These are phyloP conservation scores for Crithidia thermophila DNA, from an alignment of 208 protist genomes.

Conservation along the genomic window DNA sequence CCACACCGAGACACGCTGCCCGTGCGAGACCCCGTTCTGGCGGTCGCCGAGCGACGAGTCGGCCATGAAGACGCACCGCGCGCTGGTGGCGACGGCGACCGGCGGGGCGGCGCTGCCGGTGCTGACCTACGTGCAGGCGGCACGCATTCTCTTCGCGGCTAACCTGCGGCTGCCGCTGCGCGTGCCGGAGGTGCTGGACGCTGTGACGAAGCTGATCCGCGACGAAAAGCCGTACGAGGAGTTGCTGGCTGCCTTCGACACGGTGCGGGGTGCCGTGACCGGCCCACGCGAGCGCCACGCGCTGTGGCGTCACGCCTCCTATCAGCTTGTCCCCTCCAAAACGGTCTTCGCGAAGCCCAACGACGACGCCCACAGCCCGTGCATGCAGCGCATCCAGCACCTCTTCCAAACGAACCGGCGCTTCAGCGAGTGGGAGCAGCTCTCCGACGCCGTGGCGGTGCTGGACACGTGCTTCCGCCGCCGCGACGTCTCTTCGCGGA, in stretches of 20 bases:
- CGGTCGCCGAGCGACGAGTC: slow-evolving; percentile 42
- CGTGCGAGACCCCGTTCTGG: slow-evolving; percentile 75
- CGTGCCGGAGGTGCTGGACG: slow-evolving; percentile 55
- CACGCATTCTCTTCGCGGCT: slow-evolving; percentile 62
- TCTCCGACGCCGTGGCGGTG: slow-evolving; percentile 67
- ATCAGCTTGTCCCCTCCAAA: slow-evolving; percentile 67
- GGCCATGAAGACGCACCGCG: slow-evolving; percentile 26
- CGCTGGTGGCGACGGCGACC: slow-evolving; percentile 17
- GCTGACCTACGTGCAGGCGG: slow-evolving; percentile 62
- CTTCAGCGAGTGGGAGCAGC: slow-evolving; percentile 72
- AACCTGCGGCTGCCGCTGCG: slow-evolving; percentile 65
- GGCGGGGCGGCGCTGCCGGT: slow-evolving; percentile 21
- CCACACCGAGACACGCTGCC: slow-evolving; percentile 67
- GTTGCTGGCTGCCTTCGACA: slow-evolving; percentile 80
- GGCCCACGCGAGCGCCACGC: slow-evolving; percentile 82
- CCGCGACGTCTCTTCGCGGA: slow-evolving; percentile 32
- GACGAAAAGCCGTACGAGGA: slow-evolving; percentile 73
- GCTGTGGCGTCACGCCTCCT: slow-evolving; percentile 85
- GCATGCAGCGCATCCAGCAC: slow-evolving; percentile 54
- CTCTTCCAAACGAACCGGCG: slow-evolving; percentile 53
- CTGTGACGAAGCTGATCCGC: slow-evolving; percentile 61
- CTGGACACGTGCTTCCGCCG: slow-evolving; percentile 76
- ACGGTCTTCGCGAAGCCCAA: slow-evolving; percentile 84
- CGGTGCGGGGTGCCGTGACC: slow-evolving; percentile 75
- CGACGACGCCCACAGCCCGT: slow-evolving; percentile 68